phyloP scores from a whole-genome alignment of 768 basidiomycete genomes.

The Mycena indigotica region DNA sequence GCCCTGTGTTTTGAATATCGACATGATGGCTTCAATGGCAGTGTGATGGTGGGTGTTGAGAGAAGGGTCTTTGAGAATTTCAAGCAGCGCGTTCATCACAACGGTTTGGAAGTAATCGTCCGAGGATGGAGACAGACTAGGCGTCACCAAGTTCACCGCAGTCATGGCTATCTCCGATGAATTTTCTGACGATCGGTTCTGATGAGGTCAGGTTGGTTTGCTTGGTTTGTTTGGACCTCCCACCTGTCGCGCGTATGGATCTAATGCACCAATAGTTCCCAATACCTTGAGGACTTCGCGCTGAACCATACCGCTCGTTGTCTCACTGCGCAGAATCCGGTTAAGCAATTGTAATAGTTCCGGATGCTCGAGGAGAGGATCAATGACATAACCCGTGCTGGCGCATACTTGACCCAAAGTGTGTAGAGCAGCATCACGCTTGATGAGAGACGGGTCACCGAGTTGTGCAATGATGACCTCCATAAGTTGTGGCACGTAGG shows the following conservation, averaged over 20 bases:
- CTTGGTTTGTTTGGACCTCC: too few relatives aligned
- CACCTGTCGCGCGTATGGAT: constrained; percentile 94
- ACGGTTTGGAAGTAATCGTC: constrained; percentile 99
- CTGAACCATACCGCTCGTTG: constrained; percentile 58
- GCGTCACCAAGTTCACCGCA: constrained; percentile 68
- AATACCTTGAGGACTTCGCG: constrained; percentile 94
- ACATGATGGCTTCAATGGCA: constrained; percentile 97
- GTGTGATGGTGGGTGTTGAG: constrained; percentile 86
- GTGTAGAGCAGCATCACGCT: constrained; percentile 91
- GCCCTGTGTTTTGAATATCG: constrained; percentile 97
- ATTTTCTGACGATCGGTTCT: constrained; percentile 69
- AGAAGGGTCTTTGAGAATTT: constrained; percentile 86
- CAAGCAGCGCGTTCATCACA: constrained; percentile 84
- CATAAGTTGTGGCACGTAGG: constrained; percentile 86
- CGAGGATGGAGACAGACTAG: constrained; percentile 65
- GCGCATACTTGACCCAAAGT: constrained; percentile 95
- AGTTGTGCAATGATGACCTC: constrained; percentile 85
- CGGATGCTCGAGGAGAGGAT: constrained; percentile 88
- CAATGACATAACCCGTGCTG: constrained; percentile 92
- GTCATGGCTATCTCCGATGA: constrained; percentile 60
- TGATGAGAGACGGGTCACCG: constrained; percentile 84
- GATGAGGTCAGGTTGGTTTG: too few relatives aligned
- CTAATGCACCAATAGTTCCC: constrained; percentile 93
- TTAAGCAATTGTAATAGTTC: constrained; percentile 85
- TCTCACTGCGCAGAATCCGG: constrained; percentile 83